Evolutionary conservation across 116 monocot genomes (phyloP).

Genomic region (Trichopus zeylanicus): DNA sequence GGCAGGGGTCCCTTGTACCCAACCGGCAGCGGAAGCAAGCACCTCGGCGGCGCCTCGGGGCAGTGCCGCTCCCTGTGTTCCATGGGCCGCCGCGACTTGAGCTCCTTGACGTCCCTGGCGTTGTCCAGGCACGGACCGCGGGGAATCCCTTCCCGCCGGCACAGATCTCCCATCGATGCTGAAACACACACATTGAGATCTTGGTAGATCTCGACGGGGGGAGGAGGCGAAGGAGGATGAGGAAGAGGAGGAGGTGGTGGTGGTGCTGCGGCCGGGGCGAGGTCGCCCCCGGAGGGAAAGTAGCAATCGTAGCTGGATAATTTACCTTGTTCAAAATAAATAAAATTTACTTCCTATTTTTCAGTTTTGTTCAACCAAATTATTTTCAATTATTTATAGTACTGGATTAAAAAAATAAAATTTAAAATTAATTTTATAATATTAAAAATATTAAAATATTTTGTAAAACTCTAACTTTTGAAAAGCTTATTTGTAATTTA

Average conservation of each 20-base stretch:
- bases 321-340: no score
- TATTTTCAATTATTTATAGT: no score
- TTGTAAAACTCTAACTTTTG: no score
- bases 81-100: slow-evolving; percentile 72
- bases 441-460: no score
- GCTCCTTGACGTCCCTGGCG: slow-evolving; percentile 68
- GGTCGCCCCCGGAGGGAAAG: slow-evolving; percentile 16
- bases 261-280: slow-evolving; percentile 24
- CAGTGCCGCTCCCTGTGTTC: slow-evolving; percentile 90
- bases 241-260: slow-evolving; percentile 32
- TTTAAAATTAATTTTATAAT: no score
- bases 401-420: no score
- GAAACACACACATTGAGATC: slow-evolving; percentile 5
- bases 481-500: no score
- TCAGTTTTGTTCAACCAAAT: no score
- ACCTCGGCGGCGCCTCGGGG: slow-evolving; percentile 47
- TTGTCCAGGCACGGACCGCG: slow-evolving; percentile 82
- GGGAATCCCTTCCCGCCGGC: slow-evolving; percentile 23
- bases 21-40: slow-evolving; percentile 58
- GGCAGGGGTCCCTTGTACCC: slow-evolving; percentile 57
- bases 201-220: slow-evolving; percentile 14
- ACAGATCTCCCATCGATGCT: slow-evolving; percentile 53
- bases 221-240: slow-evolving; percentile 35
- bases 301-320: slow-evolving; percentile 16
- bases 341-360: no score